Evolutionary conservation across 768 basidiomycete species (phyloP).

Genomic region (Boletus sensibilis): DNA sequence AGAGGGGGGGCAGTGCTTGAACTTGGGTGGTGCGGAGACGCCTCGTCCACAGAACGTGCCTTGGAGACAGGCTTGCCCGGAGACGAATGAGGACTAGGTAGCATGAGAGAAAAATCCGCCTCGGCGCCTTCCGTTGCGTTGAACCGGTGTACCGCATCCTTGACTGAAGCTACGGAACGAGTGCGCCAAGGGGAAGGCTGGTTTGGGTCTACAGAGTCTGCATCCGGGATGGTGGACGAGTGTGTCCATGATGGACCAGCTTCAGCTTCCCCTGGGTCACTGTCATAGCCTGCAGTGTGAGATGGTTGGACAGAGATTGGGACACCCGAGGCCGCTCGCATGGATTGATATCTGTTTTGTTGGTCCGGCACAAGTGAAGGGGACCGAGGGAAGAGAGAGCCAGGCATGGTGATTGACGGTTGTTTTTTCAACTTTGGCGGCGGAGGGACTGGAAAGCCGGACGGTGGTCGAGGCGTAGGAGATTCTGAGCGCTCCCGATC

Average conservation of each 20-base stretch:
- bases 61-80: constrained; percentile 31
- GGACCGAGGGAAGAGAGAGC: constrained; percentile 73
- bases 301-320: not conserved
- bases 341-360: not conserved
- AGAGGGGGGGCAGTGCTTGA: not conserved
- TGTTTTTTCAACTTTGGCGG: constrained; percentile 32
- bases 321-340: not conserved
- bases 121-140: constrained; percentile 40
- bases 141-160: constrained; percentile 51
- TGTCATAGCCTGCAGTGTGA: not conserved
- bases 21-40: constrained; percentile 1
- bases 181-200: constrained; percentile 31
- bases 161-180: constrained; percentile 42
- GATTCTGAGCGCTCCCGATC: constrained; percentile 24
- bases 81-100: constrained; percentile 44
- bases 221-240: constrained; percentile 1
- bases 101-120: constrained; percentile 50
- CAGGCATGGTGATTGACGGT: constrained; percentile 70
- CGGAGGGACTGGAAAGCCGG: constrained; percentile 26
- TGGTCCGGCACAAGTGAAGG: constrained; percentile 56
- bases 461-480: constrained; percentile 10
- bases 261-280: constrained; percentile 3
- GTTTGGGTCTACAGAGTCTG: not conserved
- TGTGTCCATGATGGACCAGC: constrained; percentile 18
- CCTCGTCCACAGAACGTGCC: constrained; percentile 21